phyloP scores from a whole-genome alignment of 495 filamentous ascomycete genomes.

The Tuber borchii region DNA sequence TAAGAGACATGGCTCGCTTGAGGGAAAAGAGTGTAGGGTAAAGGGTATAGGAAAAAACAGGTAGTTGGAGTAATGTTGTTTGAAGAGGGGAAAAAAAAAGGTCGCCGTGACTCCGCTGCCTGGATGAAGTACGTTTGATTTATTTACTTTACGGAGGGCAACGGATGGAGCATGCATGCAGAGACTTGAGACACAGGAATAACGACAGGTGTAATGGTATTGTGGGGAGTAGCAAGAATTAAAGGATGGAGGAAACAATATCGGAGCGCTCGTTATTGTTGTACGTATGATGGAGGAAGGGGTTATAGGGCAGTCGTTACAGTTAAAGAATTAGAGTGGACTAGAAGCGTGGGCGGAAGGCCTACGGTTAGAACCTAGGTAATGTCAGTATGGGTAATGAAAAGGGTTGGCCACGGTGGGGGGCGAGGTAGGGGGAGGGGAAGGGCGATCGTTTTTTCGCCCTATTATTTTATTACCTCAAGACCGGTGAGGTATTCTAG shows the following conservation, averaged over 20 bases:
- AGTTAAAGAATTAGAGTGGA: constrained; percentile 88
- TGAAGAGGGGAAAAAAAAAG: constrained; percentile 12
- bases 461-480: constrained; percentile 49
- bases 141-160: background rate
- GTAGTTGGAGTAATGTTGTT: background rate
- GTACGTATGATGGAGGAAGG: background rate
- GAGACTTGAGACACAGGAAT: background rate
- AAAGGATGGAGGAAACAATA: background rate
- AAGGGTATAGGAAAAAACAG: background rate
- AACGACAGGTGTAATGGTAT: background rate
- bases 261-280: background rate
- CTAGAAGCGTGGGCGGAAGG: constrained; percentile 47
- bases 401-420: background rate
- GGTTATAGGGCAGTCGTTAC: constrained; percentile 71
- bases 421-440: background rate
- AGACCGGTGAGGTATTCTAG: constrained; percentile 67
- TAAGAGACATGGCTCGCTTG: constrained; percentile 1
- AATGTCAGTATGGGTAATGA: constrained; percentile 28
- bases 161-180: background rate
- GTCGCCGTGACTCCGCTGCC: background rate
- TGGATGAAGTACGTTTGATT: background rate
- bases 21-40: background rate
- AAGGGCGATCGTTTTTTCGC: background rate
- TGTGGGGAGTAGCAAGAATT: background rate
- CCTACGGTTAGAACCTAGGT: constrained; percentile 55